Evolutionary conservation across 2,329 filamentous ascomycete genomes (phyloP), one percentile per base, ranked within the genome.

Genomic region (Ophiostoma pallidulum): DNA sequence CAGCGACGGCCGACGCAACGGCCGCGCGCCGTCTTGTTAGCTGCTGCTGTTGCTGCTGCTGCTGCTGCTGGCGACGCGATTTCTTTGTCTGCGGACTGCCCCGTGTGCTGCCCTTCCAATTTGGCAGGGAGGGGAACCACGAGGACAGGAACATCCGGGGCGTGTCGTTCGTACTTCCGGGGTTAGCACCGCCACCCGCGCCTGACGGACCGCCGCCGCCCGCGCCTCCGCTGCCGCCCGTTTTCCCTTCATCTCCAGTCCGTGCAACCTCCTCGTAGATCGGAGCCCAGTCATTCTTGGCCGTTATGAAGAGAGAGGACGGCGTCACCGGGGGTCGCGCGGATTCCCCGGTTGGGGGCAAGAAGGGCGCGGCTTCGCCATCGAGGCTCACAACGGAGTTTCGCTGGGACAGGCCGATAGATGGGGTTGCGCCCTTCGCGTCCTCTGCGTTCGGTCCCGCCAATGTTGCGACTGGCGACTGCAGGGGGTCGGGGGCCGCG

Each of bases 271-370:
- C 81, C 61, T 91, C 79, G 56, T 85, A 82, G 12, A 97, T 79
- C 0, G 92, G 92, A 14, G 86, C 82, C 92, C 92, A 98, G 70
- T 98, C 92, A 63, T 94, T 94, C 60, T 94, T 80, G 35, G 92
- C 91, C 4, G 87, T 86, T 58, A 97, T 87, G 62, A 90, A 89
- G 42, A 78, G 56, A 42, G 54, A 56, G 10, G 44, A 51, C 16
- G 18, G 20, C 50, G 32, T 47, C 41, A 24, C 49, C 31, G 51
- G 62, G 4, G 67, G 65, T 1, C 65, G 65, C 12, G 28, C 7
- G 12, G 22, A 6, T 13, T 19, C 24, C 14, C 7, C n/a, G 20
- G 22, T 20, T 26, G 48, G 22, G 12, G 35, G 16, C 13, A n/a
- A 32, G 16, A 12, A 14, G 8, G 12, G 19, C 14, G 19, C 35